Percentiles rank a stretch among this genome's conserved stretches.
phyloP scores from a whole-genome alignment of 2,329 filamentous ascomycete genomes.

The Trichoderma hamatum region DNA sequence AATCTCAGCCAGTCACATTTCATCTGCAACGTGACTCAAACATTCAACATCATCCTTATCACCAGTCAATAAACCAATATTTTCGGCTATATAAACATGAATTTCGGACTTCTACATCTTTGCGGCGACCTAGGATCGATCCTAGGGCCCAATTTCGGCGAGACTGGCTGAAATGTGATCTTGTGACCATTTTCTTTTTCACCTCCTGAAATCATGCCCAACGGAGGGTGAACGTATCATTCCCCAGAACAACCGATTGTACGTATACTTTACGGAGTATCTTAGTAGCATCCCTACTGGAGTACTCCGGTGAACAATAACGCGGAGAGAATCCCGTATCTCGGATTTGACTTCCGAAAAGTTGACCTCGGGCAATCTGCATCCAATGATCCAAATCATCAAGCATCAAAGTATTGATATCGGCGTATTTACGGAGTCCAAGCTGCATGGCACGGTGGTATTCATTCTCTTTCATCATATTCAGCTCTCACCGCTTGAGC shows the following conservation, averaged over 20 bases:
- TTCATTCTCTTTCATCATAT: neutral
- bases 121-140: neutral
- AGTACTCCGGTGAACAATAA: no score
- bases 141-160: neutral
- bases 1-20: neutral
- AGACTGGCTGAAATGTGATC: neutral
- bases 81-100: neutral
- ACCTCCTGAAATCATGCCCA: neutral
- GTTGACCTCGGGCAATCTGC: neutral
- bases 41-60: neutral
- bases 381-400: neutral
- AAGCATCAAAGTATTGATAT: neutral
- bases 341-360: neutral
- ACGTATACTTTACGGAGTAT: neutral
- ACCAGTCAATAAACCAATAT: neutral
- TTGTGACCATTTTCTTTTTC: neutral
- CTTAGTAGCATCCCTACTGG: neutral
- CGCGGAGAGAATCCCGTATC: neutral
- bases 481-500: neutral
- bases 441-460: neutral
- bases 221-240: neutral
- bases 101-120: neutral
- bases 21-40: neutral
- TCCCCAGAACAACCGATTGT: neutral
- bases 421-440: neutral